Evolutionary conservation across 371 early-diverging fungal genomes (phyloP).

Genomic region (Zancudomyces culisetae): DNA sequence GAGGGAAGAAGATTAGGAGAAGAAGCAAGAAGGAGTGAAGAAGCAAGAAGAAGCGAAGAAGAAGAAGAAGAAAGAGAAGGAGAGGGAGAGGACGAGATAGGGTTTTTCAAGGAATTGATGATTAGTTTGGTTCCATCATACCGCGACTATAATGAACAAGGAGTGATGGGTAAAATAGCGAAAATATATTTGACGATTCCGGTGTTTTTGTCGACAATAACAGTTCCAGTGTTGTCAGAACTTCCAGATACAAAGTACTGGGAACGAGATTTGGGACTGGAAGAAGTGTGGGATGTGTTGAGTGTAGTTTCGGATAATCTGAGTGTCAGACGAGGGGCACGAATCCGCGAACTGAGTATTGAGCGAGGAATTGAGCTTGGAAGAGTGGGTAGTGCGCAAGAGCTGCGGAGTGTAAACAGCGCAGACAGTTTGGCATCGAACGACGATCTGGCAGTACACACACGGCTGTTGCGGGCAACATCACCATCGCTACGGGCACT

Average conservation of each 20-base stretch:
- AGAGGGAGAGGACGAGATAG: not conserved
- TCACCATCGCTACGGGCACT: not conserved
- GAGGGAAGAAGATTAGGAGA: too few species aligned
- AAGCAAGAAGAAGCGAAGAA: not conserved
- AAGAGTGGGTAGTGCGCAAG: not conserved
- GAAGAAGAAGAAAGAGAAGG: not conserved
- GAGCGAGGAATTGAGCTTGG: not conserved
- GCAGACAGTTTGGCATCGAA: not conserved
- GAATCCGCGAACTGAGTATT: too few species aligned
- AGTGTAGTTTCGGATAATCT: not conserved
- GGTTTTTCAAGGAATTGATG: not conserved
- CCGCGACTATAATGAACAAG: conserved; percentile 11
- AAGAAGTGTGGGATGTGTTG: conserved; percentile 1
- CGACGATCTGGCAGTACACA: not conserved
- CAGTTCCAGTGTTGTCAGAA: conserved; percentile 19
- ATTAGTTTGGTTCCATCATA: conserved; percentile 10
- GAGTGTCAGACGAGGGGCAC: too few species aligned
- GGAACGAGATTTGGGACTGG: not conserved
- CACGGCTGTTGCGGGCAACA: not conserved
- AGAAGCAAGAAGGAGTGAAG: not conserved
- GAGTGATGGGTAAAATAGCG: conserved; percentile 6
- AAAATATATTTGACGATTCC: conserved; percentile 14
- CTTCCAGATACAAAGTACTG: not conserved
- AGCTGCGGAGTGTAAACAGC: not conserved
- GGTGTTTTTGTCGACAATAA: conserved; percentile 17